Evolutionary conservation across 805 yeast genomes (phyloP).

Genomic region (Scheffersomyces coipomensis): DNA sequence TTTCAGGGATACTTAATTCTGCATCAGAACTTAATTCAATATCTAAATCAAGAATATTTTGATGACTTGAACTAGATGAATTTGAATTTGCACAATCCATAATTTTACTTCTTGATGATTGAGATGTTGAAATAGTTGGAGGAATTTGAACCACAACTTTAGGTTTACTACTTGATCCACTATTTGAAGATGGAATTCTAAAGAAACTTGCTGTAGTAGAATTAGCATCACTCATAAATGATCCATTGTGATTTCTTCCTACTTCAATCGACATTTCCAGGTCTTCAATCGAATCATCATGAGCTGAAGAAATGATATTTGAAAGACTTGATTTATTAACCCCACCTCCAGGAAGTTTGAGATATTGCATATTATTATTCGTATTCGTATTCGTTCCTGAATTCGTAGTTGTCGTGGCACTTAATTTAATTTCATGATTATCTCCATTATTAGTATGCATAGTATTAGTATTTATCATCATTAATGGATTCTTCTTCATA

Average conservation of each 20-base stretch:
- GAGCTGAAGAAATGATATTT: conserved; percentile 16
- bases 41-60: conserved; percentile 11
- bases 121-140: neutral
- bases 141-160: neutral
- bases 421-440: neutral
- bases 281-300: conserved; percentile 14
- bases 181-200: conserved; percentile 19
- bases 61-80: too few species aligned
- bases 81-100: too few species aligned
- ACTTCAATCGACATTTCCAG: conserved; percentile 38
- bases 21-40: conserved; percentile 5
- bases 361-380: too few species aligned
- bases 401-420: conserved; percentile 1
- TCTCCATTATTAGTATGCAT: neutral
- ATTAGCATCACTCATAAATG: conserved; percentile 24
- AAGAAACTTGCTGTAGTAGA: conserved; percentile 30
- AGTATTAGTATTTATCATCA: conserved; percentile 24
- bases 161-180: neutral
- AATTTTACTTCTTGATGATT: neutral
- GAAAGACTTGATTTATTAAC: conserved; percentile 12
- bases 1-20: conserved; percentile 8
- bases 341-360: too few species aligned
- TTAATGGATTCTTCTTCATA: conserved; percentile 39
- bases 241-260: conserved; percentile 32
- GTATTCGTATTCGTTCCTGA: neutral